Evolutionary conservation across 768 basidiomycete species (phyloP).

Genomic region (Auriscalpium orientale): DNA sequence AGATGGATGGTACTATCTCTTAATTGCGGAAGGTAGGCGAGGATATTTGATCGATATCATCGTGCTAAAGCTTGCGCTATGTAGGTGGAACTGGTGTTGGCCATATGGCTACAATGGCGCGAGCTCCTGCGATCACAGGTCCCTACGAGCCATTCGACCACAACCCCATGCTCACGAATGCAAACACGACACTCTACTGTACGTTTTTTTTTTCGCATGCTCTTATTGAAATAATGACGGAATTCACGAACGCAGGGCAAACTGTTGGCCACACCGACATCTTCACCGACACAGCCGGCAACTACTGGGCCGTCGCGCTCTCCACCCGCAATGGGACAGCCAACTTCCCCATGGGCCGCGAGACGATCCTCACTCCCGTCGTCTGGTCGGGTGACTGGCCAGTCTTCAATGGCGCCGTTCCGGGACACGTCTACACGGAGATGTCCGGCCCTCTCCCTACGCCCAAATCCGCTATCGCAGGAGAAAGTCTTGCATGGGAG

Average conservation of each 20-base stretch:
- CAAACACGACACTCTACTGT: conserved; percentile 12
- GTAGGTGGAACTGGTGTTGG: conserved; percentile 21
- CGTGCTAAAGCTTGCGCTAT: neutral
- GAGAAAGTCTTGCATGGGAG: neutral
- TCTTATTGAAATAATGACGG: neutral
- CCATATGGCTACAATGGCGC: conserved; percentile 21
- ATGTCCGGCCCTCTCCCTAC: conserved; percentile 20
- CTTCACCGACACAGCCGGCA: conserved; percentile 25
- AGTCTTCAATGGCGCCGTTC: conserved; percentile 13
- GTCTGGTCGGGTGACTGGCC: conserved; percentile 26
- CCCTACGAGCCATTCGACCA: conserved; percentile 18
- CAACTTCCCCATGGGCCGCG: conserved; percentile 24
- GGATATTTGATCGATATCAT: neutral
- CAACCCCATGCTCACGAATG: conserved; percentile 24
- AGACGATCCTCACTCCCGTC: conserved; percentile 28
- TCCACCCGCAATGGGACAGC: conserved; percentile 11
- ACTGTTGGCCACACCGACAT: conserved; percentile 34
- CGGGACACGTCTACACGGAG: conserved; percentile 2
- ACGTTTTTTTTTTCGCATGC: neutral
- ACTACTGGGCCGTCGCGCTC: conserved; percentile 24
- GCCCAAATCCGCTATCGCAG: neutral
- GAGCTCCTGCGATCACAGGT: conserved; percentile 24
- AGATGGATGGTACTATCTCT: conserved; percentile 26
- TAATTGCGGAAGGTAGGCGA: conserved; percentile 28
- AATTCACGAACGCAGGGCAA: conserved; percentile 18